Evolutionary conservation across 1,139 yeast species (phyloP), one percentile per base, ranked within the genome.

Genomic region (Debaryomyces sp.): DNA sequence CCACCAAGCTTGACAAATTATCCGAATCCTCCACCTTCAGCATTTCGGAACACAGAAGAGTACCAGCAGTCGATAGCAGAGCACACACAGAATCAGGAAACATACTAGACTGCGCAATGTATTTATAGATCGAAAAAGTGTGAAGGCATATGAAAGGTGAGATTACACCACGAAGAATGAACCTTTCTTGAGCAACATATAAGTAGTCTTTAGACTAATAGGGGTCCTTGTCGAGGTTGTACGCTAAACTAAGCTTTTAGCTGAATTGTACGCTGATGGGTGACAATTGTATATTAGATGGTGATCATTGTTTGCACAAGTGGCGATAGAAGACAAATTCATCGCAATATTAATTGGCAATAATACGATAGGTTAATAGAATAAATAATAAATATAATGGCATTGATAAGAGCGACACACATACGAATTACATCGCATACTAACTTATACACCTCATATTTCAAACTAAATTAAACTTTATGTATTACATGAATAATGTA

Each of bases 1-100:
- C 77, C 77, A 1, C 67, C 70, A 10, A 62, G 59, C 27, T 48
- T 68, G 34, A 46, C 55, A n/a, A 62, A 60, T 7, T 58, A 70
- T 49, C 73, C 75, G 0, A 58, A 63, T 22, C 75, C 77, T 1
- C 76, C 76, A 2, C 72, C 74, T 1, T 63, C 75, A 17, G 63
- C 62, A 9, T 56, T 61, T n/a, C 51, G 66, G 22, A 55, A 62
- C 46, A 58, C 58, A 2, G 59, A 54, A 38, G 67, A 63, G 34
- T 60, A 56, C 44, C 59, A 62, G 34, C 46, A 50, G 15, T 57
- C 66, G 3, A 57, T 64, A 18, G 47, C 47, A 23, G 47, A 51
- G 21, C 56, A 54, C 47, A 53, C 47, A 9, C 43, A 48, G 42
- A 44, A 29, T 7, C 22, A 21, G 13, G 43, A 41, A 13, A 22